A percentile compares a stretch with the other conserved stretches of the same genome.
These are phyloP conservation scores for Pichia sporocuriosa DNA, from an alignment of 805 yeast species.

Conservation along the genomic window DNA sequence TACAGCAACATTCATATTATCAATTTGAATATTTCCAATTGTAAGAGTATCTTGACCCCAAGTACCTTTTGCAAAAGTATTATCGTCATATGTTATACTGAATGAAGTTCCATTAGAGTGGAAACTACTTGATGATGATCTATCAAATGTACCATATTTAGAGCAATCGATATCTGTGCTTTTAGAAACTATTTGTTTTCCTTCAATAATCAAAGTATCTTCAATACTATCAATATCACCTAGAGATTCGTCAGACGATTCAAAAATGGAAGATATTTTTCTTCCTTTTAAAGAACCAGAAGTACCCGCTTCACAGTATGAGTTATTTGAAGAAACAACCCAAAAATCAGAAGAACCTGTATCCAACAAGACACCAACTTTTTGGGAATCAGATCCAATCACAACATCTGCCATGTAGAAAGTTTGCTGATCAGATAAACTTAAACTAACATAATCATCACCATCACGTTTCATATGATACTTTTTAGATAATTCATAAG, in stretches of 20 bases:
- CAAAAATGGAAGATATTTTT: not conserved
- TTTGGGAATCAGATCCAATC: slow-evolving; percentile 54
- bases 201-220: slow-evolving; percentile 20
- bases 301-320: slow-evolving; percentile 33
- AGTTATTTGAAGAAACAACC: slow-evolving; percentile 47
- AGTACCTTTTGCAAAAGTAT: slow-evolving; percentile 40
- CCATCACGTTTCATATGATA: slow-evolving; percentile 1
- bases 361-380: slow-evolving; percentile 52
- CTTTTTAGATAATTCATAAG: too few species aligned
- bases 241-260: too few species aligned
- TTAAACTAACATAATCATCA: slow-evolving; percentile 27
- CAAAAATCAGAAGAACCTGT: slow-evolving; percentile 75
- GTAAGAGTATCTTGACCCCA: slow-evolving; percentile 60
- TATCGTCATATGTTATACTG: slow-evolving; percentile 42
- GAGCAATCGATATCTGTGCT: slow-evolving; percentile 36
- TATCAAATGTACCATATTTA: slow-evolving; percentile 42
- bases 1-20: slow-evolving; percentile 61
- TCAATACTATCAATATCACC: slow-evolving; percentile 5
- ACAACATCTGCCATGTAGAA: slow-evolving; percentile 41
- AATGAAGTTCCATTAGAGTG: slow-evolving; percentile 35
- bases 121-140: slow-evolving; percentile 34
- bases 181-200: not conserved
- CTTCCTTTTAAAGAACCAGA: slow-evolving; percentile 11
- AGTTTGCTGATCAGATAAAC: slow-evolving; percentile 32
- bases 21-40: slow-evolving; percentile 43